Percentiles rank a stretch among this genome's conserved stretches.
Evolutionary conservation across 306 rosid genomes (phyloP).

Genomic region (Vigna hirtella): DNA sequence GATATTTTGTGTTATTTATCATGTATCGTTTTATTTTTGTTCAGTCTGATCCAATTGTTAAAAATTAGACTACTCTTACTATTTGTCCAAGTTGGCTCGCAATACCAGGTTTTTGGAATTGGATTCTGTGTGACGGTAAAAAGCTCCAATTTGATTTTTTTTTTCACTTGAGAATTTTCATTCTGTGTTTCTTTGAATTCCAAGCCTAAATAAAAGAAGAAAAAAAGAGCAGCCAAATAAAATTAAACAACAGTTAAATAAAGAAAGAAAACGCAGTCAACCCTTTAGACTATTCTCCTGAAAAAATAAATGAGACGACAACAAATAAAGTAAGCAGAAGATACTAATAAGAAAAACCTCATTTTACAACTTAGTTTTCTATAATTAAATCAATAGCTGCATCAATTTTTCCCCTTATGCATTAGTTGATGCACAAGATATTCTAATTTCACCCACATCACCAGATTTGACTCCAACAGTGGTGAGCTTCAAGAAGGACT

Average conservation of each 20-base stretch:
- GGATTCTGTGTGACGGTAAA: too few relatives aligned
- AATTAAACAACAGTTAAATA: neutral
- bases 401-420: conserved; percentile 22
- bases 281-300: neutral
- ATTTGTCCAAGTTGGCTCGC: too few relatives aligned
- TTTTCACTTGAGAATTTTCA: too few relatives aligned
- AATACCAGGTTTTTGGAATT: too few relatives aligned
- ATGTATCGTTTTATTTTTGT: too few relatives aligned
- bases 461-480: conserved; percentile 66
- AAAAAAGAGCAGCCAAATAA: neutral
- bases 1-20: too few relatives aligned
- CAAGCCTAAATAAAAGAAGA: neutral
- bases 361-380: too few relatives aligned
- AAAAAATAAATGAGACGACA: conserved; percentile 1
- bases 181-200: neutral
- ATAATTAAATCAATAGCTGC: neutral
- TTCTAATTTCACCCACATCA: conserved; percentile 74
- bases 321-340: conserved; percentile 20
- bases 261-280: neutral
- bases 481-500: conserved; percentile 74
- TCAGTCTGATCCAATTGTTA: too few relatives aligned
- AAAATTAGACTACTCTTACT: too few relatives aligned
- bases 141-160: too few relatives aligned
- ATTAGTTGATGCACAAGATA: conserved; percentile 61
- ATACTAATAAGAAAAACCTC: too few relatives aligned